A percentile compares a stretch with the other conserved stretches of the same genome.
phyloP scores from a whole-genome alignment of 148 eudicot genomes.

The Vaccinium myrtillus region DNA sequence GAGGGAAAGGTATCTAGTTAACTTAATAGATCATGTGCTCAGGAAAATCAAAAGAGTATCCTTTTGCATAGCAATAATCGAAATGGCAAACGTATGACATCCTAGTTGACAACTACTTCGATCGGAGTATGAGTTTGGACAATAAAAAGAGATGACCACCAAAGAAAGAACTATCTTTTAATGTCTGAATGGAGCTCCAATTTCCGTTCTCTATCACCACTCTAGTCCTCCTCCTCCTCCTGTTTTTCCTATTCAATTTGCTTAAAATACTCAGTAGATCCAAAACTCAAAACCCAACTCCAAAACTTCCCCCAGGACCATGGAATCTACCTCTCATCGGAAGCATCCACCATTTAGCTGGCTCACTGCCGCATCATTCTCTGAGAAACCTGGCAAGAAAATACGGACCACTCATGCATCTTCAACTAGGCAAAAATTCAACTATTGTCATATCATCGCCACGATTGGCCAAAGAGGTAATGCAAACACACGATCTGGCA shows the following conservation, averaged over 20 bases:
- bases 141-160: no score
- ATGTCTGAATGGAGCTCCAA: neutral
- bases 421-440: slow-evolving; percentile 9
- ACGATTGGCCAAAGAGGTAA: neutral
- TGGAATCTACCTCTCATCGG: slow-evolving; percentile 13
- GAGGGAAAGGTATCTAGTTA: no score
- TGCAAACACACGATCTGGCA: neutral
- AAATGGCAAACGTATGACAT: no score
- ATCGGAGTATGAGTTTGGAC: no score
- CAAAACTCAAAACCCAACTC: neutral
- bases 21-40: no score
- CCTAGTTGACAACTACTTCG: no score
- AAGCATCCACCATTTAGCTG: slow-evolving; percentile 5
- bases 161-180: neutral
- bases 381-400: neutral
- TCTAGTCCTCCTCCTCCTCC: neutral
- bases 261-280: neutral
- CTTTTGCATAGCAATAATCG: no score
- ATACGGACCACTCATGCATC: slow-evolving; percentile 16
- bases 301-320: slow-evolving; percentile 13
- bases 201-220: neutral
- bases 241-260: neutral
- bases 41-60: no score
- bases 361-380: slow-evolving; percentile 6
- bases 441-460: neutral